Conservation (phyloP, 2,329 filamentous ascomycete species). For the Chrysoporthe austroafricana region DNA sequence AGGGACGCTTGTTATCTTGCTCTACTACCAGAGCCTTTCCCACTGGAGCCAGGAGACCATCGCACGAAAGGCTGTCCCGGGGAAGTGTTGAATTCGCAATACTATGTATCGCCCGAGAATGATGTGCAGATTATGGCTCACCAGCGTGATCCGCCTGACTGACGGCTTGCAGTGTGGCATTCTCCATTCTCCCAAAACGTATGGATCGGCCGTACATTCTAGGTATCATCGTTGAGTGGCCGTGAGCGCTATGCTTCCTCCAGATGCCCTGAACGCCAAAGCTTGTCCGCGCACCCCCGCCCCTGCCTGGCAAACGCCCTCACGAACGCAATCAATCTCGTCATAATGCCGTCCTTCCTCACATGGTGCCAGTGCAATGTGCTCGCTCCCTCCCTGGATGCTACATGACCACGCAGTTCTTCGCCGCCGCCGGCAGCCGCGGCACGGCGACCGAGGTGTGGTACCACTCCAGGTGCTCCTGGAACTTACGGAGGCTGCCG, state of each 20-base stretch:
- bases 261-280: constrained; percentile 15
- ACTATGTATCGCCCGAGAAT: neutral
- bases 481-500: constrained; percentile 51
- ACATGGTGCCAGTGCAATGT: neutral
- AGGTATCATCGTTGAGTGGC: neutral
- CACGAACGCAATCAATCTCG: neutral
- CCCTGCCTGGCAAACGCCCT: neutral
- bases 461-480: constrained; percentile 61
- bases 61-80: no score
- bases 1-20: no score
- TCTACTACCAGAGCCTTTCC: no score
- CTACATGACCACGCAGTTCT: constrained; percentile 53
- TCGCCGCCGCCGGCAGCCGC: constrained; percentile 39
- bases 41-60: no score
- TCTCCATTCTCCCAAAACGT: neutral
- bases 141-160: neutral
- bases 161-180: neutral
- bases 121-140: neutral
- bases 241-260: constrained; percentile 6
- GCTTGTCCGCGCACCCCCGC: constrained; percentile 31
- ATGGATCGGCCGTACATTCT: neutral
- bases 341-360: neutral
- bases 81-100: neutral
- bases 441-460: constrained; percentile 50
- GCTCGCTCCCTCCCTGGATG: neutral